Conservation (phyloP, 768 basidiomycete genomes). For the Boletales sp. region DNA sequence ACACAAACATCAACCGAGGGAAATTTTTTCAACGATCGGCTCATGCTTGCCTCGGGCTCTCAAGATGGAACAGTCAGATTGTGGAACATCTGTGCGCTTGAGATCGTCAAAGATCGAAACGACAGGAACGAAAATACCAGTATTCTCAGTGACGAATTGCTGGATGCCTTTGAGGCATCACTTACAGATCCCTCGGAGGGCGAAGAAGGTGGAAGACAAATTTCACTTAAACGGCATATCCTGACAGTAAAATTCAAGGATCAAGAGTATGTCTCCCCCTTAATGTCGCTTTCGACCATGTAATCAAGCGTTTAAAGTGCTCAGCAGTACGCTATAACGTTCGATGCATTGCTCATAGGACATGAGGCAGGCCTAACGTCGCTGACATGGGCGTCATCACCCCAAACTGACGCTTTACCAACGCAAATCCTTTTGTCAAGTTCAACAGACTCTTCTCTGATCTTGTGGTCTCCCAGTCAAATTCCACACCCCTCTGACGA, state of each 20-base stretch:
- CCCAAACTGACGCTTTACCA: conserved; percentile 15
- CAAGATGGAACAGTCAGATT: conserved; percentile 93
- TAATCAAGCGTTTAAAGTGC: conserved; percentile 27
- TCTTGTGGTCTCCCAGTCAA: conserved; percentile 85
- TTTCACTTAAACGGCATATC: conserved; percentile 85
- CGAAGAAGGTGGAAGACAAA: conserved; percentile 79
- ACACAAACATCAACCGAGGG: conserved; percentile 23
- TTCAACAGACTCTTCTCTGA: conserved; percentile 92
- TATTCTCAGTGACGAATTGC: conserved; percentile 62
- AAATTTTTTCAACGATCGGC: conserved; percentile 28
- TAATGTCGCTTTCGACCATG: conserved; percentile 22
- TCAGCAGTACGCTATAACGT: conserved; percentile 71
- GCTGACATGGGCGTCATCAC: conserved; percentile 71
- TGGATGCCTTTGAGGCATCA: conserved; percentile 87
- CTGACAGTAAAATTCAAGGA: conserved; percentile 55
- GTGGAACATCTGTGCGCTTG: conserved; percentile 74
- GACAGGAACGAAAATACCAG: conserved; percentile 18
- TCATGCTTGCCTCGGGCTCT: conserved; percentile 88
- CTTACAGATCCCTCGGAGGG: conserved; percentile 65
- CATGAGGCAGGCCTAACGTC: conserved; percentile 93
- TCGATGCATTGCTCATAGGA: conserved; percentile 93
- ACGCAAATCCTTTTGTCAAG: conserved; percentile 75
- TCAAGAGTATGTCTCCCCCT: conserved; percentile 12
- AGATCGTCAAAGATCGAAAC: conserved; percentile 12
- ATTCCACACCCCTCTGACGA: conserved; percentile 36